phyloP scores from a whole-genome alignment of 768 basidiomycete species.

The Tricholoma furcatifolium region DNA sequence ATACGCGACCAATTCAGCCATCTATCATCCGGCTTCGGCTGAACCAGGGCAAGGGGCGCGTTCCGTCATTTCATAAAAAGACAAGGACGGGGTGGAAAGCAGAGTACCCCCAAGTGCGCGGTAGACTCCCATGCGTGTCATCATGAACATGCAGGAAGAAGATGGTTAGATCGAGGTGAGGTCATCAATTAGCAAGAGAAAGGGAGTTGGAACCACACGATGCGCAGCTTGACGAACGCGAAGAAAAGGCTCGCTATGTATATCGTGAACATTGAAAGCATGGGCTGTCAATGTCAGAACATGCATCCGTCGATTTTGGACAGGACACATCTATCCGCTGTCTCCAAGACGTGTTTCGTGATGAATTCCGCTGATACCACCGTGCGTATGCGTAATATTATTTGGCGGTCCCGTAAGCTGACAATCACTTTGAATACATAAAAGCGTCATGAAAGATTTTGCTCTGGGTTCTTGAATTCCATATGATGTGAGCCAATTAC shows the following conservation, averaged over 20 bases:
- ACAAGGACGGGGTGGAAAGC: neutral
- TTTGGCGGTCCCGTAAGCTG: neutral
- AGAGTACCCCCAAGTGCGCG: neutral
- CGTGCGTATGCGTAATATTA: neutral
- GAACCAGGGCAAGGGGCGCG: neutral
- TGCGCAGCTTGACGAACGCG: neutral
- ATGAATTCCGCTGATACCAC: conserved; percentile 5
- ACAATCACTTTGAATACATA: neutral
- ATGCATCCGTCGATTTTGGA: neutral
- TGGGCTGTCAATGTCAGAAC: conserved; percentile 7
- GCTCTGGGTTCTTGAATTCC: neutral
- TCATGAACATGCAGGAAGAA: neutral
- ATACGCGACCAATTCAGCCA: neutral
- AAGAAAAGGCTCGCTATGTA: neutral
- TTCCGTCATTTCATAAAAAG: neutral
- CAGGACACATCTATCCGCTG: conserved; percentile 12
- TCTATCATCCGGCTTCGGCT: neutral
- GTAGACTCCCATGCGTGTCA: conserved; percentile 3
- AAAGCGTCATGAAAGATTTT: neutral
- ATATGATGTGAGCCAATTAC: neutral
- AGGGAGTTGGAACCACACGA: neutral
- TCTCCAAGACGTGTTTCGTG: neutral
- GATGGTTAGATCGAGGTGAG: neutral
- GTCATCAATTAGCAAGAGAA: neutral
- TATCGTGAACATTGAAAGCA: neutral